Evolutionary conservation across 2,329 filamentous ascomycete species (phyloP).

Genomic region (Pyrenophora graminea): DNA sequence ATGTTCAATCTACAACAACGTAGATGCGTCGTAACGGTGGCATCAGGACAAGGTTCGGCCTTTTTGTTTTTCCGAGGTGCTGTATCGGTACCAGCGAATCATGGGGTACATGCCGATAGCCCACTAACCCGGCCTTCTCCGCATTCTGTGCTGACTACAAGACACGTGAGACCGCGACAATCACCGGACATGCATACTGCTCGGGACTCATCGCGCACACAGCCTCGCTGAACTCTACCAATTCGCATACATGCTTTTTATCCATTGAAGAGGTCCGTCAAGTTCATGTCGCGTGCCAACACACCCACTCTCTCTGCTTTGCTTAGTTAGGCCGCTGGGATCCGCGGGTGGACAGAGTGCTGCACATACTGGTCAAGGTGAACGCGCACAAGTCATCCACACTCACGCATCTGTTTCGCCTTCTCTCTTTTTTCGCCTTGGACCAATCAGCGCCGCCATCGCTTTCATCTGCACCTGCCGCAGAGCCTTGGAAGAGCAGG

Average conservation of each 20-base stretch:
- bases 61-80: no score
- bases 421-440: neutral
- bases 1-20: no score
- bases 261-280: neutral
- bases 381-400: neutral
- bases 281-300: neutral
- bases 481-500: conserved; percentile 5
- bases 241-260: conserved; percentile 4
- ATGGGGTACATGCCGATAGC: neutral
- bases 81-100: no score
- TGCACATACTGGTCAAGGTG: neutral
- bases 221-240: neutral
- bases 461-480: conserved; percentile 8
- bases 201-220: conserved; percentile 4
- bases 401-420: neutral
- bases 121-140: conserved; percentile 3
- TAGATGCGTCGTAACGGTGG: no score
- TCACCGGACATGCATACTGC: conserved; percentile 8
- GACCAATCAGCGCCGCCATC: neutral
- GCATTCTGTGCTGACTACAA: neutral
- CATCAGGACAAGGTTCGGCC: no score
- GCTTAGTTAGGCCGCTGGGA: conserved; percentile 6
- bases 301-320: neutral
- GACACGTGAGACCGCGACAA: conserved; percentile 15
- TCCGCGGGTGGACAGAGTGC: neutral